Evolutionary conservation across 2,329 filamentous ascomycete genomes (phyloP).

Genomic region (Aspergillus novofumigatus): DNA sequence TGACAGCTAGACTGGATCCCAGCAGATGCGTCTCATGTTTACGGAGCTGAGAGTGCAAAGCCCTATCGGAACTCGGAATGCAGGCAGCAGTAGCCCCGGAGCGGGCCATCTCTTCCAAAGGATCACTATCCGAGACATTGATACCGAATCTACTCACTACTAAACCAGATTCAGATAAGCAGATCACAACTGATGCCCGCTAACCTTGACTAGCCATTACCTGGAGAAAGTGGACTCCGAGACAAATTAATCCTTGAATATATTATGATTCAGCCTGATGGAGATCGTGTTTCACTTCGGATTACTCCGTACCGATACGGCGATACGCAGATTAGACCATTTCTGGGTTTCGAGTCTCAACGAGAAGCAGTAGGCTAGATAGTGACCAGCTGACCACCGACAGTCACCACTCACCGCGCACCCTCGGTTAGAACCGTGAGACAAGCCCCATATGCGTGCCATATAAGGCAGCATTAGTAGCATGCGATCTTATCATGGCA

Average conservation of each 20-base stretch:
- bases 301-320: neutral
- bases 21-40: neutral
- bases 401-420: neutral
- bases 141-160: conserved; percentile 1
- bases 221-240: neutral
- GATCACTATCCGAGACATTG: neutral
- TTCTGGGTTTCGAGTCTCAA: neutral
- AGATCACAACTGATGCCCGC: neutral
- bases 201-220: neutral
- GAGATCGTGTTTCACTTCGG: neutral
- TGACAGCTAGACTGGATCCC: no score
- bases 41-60: neutral
- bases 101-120: neutral
- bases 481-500: neutral
- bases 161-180: neutral
- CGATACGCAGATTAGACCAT: neutral
- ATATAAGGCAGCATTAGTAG: neutral
- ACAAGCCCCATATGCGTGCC: neutral
- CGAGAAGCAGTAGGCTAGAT: no score
- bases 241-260: neutral
- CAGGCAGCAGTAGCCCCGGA: neutral
- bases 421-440: neutral
- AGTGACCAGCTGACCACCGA: neutral
- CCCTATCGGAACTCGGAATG: neutral
- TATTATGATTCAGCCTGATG: neutral